Evolutionary conservation across 176 grass and related monocot genomes (phyloP).

Genomic region (Hyparrhenia diplandra): DNA sequence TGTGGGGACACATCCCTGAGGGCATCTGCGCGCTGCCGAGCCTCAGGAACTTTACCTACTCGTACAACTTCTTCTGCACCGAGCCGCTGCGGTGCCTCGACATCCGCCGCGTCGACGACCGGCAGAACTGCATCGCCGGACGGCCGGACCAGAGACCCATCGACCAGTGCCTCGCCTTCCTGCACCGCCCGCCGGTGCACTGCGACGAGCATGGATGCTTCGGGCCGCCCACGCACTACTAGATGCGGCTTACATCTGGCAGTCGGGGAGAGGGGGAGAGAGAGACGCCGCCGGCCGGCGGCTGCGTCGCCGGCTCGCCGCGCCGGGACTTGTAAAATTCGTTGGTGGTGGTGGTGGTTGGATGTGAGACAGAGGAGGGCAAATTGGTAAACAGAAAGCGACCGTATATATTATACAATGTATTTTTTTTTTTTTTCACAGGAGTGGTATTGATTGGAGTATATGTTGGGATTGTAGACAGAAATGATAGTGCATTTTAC

Average conservation of each 20-base stretch:
- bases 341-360: background rate
- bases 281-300: background rate
- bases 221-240: conserved; percentile 37
- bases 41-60: conserved; percentile 78
- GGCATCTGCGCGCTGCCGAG: conserved; percentile 61
- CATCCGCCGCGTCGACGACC: conserved; percentile 51
- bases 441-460: conserved; percentile 27
- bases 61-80: conserved; percentile 81
- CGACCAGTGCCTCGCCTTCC: conserved; percentile 64
- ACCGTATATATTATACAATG: conserved; percentile 56
- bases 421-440: conserved; percentile 31
- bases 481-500: conserved; percentile 19
- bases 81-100: conserved; percentile 44
- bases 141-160: conserved; percentile 52
- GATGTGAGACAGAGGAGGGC: background rate
- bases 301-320: conserved; percentile 3
- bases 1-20: conserved; percentile 50
- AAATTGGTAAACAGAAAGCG: conserved; percentile 9
- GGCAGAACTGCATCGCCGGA: conserved; percentile 64
- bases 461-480: conserved; percentile 38
- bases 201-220: conserved; percentile 68
- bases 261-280: background rate
- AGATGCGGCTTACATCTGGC: background rate
- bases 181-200: conserved; percentile 57
- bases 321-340: conserved; percentile 28